Conservation (phyloP, 2,329 filamentous ascomycete species). For the Trichoderma simmonsii region DNA sequence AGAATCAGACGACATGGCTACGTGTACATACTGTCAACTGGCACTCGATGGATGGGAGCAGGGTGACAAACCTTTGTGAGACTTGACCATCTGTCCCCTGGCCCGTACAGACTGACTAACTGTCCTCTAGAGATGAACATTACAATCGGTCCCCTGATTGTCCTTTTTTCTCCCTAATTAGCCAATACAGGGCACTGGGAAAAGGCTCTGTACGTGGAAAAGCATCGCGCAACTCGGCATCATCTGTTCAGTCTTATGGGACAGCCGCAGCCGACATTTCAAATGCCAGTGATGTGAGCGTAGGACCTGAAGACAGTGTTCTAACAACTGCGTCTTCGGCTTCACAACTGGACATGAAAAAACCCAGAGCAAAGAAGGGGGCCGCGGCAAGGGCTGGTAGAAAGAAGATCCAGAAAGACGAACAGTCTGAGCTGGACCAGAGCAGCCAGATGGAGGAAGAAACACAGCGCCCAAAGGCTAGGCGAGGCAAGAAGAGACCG, state of each 20-base stretch:
- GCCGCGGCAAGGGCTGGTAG: conserved; percentile 42
- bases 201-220: conserved; percentile 57
- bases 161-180: conserved; percentile 72
- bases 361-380: conserved; percentile 52
- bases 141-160: conserved; percentile 74
- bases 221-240: conserved; percentile 61
- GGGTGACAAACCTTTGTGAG: conserved; percentile 81
- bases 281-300: conserved; percentile 46
- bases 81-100: conserved; percentile 15
- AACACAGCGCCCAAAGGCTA: conserved; percentile 36
- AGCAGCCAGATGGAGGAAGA: conserved; percentile 23
- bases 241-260: conserved; percentile 56
- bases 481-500: conserved; percentile 59
- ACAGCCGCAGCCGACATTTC: conserved; percentile 49
- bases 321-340: conserved; percentile 58
- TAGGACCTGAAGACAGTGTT: conserved; percentile 56
- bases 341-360: conserved; percentile 58
- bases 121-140: conserved; percentile 71
- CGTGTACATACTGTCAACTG: conserved; percentile 85
- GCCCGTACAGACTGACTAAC: not conserved
- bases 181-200: conserved; percentile 49
- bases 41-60: conserved; percentile 94
- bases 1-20: conserved; percentile 84
- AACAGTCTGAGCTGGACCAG: conserved; percentile 45
- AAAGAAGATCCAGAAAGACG: conserved; percentile 50